Conservation (phyloP, 108 stramenopile genomes). For the Tribonema minus region DNA sequence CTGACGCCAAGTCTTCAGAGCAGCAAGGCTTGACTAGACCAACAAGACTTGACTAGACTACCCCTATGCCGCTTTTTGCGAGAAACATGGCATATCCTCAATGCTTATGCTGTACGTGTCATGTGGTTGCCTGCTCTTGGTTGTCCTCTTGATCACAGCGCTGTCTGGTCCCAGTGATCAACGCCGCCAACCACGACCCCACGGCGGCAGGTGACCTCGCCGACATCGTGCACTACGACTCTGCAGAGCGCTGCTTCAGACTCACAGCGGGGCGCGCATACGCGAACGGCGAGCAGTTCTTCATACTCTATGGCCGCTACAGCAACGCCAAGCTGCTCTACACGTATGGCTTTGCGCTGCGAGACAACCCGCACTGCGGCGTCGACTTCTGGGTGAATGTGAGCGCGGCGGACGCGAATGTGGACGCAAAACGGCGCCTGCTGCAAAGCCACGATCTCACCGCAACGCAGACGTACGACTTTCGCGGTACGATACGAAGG, state of each 20-base stretch:
- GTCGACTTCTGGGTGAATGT: slow-evolving; percentile 42
- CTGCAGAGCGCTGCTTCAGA: slow-evolving; percentile 8
- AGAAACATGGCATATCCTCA: no score
- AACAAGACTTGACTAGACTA: no score
- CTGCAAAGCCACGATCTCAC: slow-evolving; percentile 18
- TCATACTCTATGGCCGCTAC: slow-evolving; percentile 30
- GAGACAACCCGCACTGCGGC: slow-evolving; percentile 25
- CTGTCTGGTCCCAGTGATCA: slow-evolving; percentile 35
- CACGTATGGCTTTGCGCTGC: slow-evolving; percentile 16
- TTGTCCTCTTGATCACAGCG: no score
- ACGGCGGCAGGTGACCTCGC: background rate
- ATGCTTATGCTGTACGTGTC: no score
- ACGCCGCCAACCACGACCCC: slow-evolving; percentile 32
- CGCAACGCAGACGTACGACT: slow-evolving; percentile 21
- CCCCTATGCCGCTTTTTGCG: no score
- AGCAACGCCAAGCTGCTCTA: slow-evolving; percentile 42
- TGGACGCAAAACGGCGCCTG: slow-evolving; percentile 4
- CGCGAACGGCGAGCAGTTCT: slow-evolving; percentile 14
- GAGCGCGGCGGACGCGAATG: background rate
- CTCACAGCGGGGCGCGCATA: slow-evolving; percentile 21
- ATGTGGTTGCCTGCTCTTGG: no score
- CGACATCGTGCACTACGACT: background rate
- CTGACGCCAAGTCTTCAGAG: no score
- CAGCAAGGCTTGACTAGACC: no score
- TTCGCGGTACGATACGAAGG: slow-evolving; percentile 28